These are phyloP conservation scores for Verticillium nonalfalfae DNA, from an alignment of 2,329 filamentous ascomycete species.

Conservation along the genomic window DNA sequence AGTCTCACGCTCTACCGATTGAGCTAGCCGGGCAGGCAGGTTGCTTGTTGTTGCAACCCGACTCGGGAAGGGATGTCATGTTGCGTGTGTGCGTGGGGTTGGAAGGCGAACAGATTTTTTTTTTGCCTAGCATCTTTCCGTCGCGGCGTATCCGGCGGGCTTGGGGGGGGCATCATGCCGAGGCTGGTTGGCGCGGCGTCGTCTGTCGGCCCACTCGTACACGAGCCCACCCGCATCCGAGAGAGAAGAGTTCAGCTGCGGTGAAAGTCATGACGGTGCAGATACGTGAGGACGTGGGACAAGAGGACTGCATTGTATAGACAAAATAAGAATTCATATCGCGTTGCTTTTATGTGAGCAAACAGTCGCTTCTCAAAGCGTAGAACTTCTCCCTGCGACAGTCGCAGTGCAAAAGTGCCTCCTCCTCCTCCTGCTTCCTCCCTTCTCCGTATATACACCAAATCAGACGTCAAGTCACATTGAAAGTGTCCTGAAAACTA, in stretches of 20 bases:
- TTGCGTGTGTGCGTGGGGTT: not conserved
- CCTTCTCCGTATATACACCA: not conserved
- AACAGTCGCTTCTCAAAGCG: not conserved
- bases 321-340: not conserved
- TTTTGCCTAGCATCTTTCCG: too few species aligned
- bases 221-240: not conserved
- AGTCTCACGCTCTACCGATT: conserved; percentile 72
- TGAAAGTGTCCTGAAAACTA: not conserved
- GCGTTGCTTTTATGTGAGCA: not conserved
- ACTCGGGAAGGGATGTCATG: not conserved
- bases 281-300: not conserved
- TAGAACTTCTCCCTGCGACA: not conserved
- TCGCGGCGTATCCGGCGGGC: too few species aligned
- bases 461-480: not conserved
- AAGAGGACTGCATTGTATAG: not conserved
- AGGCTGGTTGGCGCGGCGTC: not conserved
- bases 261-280: not conserved
- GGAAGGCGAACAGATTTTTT: not conserved
- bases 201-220: not conserved
- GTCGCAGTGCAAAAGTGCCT: not conserved
- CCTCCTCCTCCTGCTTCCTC: not conserved
- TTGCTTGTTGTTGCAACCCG: not conserved
- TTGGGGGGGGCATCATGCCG: too few species aligned
- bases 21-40: conserved; percentile 49
- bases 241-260: not conserved